These are phyloP conservation scores for Shiraia sp. DNA, from an alignment of 2,329 filamentous ascomycete genomes.

Conservation along the genomic window DNA sequence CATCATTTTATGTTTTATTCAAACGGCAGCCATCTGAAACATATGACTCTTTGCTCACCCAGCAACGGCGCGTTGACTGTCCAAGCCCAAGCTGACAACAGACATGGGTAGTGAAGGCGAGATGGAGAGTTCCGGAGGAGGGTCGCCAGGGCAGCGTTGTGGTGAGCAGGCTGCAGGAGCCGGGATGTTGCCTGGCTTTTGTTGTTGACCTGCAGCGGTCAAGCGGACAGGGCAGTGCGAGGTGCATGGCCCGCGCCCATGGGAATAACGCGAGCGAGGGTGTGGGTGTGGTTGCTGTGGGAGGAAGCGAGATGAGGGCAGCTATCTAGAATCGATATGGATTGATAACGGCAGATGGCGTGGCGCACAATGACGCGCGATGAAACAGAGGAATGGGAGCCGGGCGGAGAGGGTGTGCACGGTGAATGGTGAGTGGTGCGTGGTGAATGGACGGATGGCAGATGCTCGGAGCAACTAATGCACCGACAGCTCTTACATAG, in stretches of 20 bases:
- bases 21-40: background rate
- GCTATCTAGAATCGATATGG: background rate
- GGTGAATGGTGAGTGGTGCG: slow-evolving; percentile 8
- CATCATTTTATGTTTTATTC: too few species aligned
- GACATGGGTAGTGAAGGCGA: slow-evolving; percentile 3
- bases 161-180: slow-evolving; percentile 2
- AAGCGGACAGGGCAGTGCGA: slow-evolving; percentile 4
- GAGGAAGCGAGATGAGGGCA: background rate
- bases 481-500: too few species aligned
- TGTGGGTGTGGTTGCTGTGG: background rate
- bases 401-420: too few species aligned
- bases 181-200: slow-evolving; percentile 1
- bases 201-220: slow-evolving; percentile 1
- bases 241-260: too few species aligned
- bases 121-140: background rate
- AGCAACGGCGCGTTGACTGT: too few species aligned
- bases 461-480: slow-evolving; percentile 11
- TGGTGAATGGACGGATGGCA: slow-evolving; percentile 7
- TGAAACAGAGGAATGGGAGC: slow-evolving; percentile 11
- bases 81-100: slow-evolving; percentile 16
- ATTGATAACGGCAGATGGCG: slow-evolving; percentile 7
- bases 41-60: background rate
- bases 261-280: too few species aligned
- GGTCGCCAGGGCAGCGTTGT: slow-evolving; percentile 4
- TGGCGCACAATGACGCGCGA: slow-evolving; percentile 1